Conservation (phyloP, 129 eudicot species). For the Pulicaria dysenterica region DNA sequence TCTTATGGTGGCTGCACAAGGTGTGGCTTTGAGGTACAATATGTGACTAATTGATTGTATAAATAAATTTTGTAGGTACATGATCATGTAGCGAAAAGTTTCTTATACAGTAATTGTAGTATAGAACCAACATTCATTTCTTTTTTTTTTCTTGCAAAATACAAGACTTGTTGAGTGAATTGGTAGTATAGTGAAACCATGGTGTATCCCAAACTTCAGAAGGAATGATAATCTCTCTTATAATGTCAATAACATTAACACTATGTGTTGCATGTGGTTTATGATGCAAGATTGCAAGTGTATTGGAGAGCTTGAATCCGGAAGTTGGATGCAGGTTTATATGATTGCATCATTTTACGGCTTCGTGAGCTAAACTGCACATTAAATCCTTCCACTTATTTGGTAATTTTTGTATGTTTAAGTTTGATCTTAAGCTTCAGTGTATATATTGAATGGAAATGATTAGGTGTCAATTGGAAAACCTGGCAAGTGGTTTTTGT, state of each 20-base stretch:
- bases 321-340: conserved; percentile 18
- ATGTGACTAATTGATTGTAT: conserved; percentile 13
- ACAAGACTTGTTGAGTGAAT: conserved; percentile 16
- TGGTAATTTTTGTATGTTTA: conserved; percentile 3
- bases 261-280: conserved; percentile 16
- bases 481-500: no score
- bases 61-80: conserved; percentile 16
- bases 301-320: conserved; percentile 21
- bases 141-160: background rate
- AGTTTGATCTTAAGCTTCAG: background rate
- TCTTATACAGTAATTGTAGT: conserved; percentile 11
- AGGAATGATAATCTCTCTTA: conserved; percentile 3
- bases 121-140: background rate
- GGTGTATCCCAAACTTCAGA: background rate
- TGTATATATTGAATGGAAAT: no score
- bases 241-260: background rate
- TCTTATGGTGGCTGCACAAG: conserved; percentile 29
- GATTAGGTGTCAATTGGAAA: no score
- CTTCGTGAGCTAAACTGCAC: background rate
- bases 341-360: conserved; percentile 11
- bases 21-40: conserved; percentile 30
- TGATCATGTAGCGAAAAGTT: background rate
- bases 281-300: conserved; percentile 22
- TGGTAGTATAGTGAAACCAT: background rate
- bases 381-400: background rate